A percentile compares a stretch with the other conserved stretches of the same genome.
Evolutionary conservation across 305 asterid genomes (phyloP).

Genomic region (Fraxinus greggii): DNA sequence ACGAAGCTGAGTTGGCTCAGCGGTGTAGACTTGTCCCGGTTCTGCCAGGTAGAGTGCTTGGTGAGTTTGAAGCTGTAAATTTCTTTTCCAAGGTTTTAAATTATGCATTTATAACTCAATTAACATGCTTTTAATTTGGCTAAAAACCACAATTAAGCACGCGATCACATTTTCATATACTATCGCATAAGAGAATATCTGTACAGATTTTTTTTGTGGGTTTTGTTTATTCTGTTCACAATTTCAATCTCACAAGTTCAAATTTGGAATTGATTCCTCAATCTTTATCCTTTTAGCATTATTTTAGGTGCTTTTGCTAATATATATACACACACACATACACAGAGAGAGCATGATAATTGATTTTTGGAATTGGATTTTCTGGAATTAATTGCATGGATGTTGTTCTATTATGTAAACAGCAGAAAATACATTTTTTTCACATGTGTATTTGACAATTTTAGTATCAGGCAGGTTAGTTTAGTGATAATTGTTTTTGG

Average conservation of each 20-base stretch:
- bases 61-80: constrained; percentile 33
- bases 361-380: constrained; percentile 33
- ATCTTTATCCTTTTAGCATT: constrained; percentile 9
- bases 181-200: constrained; percentile 41
- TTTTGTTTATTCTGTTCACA: constrained; percentile 28
- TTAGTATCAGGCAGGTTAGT: constrained; percentile 1
- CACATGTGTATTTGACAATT: constrained; percentile 27
- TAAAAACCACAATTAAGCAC: constrained; percentile 31
- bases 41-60: constrained; percentile 36
- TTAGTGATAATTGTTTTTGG: constrained; percentile 9
- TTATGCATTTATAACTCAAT: constrained; percentile 20
- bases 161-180: constrained; percentile 37
- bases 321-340: neutral
- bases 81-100: constrained; percentile 6
- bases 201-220: constrained; percentile 22
- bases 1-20: neutral
- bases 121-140: constrained; percentile 32
- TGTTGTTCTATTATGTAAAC: constrained; percentile 20
- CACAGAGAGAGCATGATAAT: neutral
- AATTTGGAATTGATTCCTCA: constrained; percentile 43
- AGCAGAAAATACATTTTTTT: constrained; percentile 29
- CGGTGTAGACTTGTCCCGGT: neutral
- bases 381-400: constrained; percentile 37
- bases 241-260: constrained; percentile 27
- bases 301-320: constrained; percentile 28